Conservation (phyloP, 2,329 filamentous ascomycete species). For the Pseudogymnoascus sp. region DNA sequence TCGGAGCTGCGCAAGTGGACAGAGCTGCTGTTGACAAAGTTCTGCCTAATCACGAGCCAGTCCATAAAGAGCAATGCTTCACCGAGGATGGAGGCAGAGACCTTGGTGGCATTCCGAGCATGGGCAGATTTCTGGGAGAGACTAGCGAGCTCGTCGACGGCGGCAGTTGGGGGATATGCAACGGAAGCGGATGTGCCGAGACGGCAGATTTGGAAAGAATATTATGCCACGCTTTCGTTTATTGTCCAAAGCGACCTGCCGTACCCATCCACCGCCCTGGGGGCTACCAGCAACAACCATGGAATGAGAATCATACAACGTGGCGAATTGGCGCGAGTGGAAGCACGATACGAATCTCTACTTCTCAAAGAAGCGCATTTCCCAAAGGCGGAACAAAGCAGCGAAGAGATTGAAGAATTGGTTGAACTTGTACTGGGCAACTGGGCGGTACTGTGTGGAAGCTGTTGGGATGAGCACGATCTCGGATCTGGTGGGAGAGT, state of each 20-base stretch:
- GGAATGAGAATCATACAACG: constrained; percentile 57
- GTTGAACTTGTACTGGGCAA: constrained; percentile 72
- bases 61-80: constrained; percentile 44
- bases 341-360: constrained; percentile 69
- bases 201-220: constrained; percentile 71
- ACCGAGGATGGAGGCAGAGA: constrained; percentile 42
- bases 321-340: constrained; percentile 69
- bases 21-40: constrained; percentile 67
- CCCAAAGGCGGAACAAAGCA: constrained; percentile 71
- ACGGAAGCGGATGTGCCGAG: constrained; percentile 51
- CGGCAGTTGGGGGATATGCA: constrained; percentile 46
- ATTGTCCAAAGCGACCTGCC: constrained; percentile 60
- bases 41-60: constrained; percentile 60
- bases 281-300: constrained; percentile 35
- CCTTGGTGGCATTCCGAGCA: constrained; percentile 49
- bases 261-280: constrained; percentile 41
- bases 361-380: constrained; percentile 74
- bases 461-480: constrained; percentile 71
- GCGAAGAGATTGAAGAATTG: constrained; percentile 73
- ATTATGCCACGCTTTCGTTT: constrained; percentile 71
- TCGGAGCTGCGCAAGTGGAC: constrained; percentile 69
- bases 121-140: constrained; percentile 64
- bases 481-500: constrained; percentile 74
- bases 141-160: constrained; percentile 32
- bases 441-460: constrained; percentile 74